Base-by-base conservation (phyloP, 106 monocot species). In the Vanilla planifolia region DNA sequence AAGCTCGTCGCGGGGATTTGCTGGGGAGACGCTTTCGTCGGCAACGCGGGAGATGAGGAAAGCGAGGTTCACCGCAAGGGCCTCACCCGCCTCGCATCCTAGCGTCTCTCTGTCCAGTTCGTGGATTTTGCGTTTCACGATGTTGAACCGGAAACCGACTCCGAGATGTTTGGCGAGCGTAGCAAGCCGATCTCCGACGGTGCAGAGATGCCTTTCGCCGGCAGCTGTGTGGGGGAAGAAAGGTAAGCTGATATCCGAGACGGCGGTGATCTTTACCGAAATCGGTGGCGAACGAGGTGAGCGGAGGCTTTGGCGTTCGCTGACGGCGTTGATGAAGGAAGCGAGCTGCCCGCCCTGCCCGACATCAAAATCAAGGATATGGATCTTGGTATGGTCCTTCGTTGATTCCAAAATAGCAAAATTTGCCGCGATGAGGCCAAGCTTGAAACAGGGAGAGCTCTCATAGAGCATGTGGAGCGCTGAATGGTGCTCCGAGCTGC, bases 331-430 rank as follows among this genome's bases (percentile, higher is more conserved):
- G 64, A 80, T 70, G 35, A 88, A 60, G 15, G 67, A 24, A 9
- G 53, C 69, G 75, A 76, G 76, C 48, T 88, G 88, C 6, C 58
- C 26, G 17, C 85, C 88, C 10, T 45, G 46, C 26, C 88, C 73
- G 55, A 88, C 48, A 34, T 88, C 83, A 65, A 88, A 88, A 59
- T 88, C 88, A 22, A 88, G 20, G 60, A 88, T 60, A 70, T 88
- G 88, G 66, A 88, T 73, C 36, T 21, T 70, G 37, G 60, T 24
- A 1, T 55, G 43, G 25, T 51, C n/a, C n/a, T n/a, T n/a, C n/a
- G n/a, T n/a, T n/a, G n/a, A n/a, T n/a, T n/a, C n/a, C n/a, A n/a
- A n/a, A n/a, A n/a, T n/a, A n/a, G n/a, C n/a, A n/a, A n/a, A n/a
- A n/a, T n/a, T n/a, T n/a, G n/a, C n/a, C n/a, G n/a, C n/a, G n/a